A percentile compares a stretch with the other conserved stretches of the same genome.
Evolutionary conservation across 139 green algal species (phyloP).

Genomic region (Closterium sp.): DNA sequence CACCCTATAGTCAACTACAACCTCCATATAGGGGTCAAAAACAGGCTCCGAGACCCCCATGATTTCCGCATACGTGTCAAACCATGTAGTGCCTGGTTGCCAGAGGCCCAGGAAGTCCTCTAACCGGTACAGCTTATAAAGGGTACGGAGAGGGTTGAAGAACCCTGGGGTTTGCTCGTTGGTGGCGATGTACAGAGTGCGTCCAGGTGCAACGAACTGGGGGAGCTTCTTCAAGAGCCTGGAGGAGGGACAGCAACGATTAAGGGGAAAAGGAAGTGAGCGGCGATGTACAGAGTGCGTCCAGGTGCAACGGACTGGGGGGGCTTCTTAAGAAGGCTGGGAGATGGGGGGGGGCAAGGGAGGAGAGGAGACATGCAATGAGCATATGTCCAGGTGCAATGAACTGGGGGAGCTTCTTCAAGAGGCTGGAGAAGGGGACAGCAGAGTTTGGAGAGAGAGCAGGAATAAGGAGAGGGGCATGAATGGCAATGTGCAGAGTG

Average conservation of each 20-base stretch:
- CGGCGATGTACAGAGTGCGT: not conserved
- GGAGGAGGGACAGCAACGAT: too few species aligned
- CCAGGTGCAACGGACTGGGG: not conserved
- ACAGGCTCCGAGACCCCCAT: not conserved
- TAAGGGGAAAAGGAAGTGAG: not conserved
- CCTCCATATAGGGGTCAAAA: not conserved
- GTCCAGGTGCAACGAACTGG: not conserved
- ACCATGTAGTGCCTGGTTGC: not conserved
- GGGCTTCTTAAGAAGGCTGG: constrained; percentile 1
- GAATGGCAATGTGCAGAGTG: too few species aligned
- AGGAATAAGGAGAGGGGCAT: too few species aligned
- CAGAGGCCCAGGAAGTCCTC: constrained; percentile 2
- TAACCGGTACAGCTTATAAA: constrained; percentile 2
- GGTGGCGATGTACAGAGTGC: constrained; percentile 7
- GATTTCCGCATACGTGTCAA: not conserved
- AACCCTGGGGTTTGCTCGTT: not conserved
- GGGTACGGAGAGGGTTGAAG: not conserved
- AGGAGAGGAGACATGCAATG: not conserved
- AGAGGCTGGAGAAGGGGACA: not conserved
- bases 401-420: not conserved
- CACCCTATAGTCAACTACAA: not conserved
- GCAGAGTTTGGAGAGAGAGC: not conserved
- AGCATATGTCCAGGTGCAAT: not conserved
- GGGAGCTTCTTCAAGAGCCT: constrained; percentile 14
- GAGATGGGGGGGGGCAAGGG: not conserved